phyloP scores from a whole-genome alignment of 164 flowering plant species.

The Vitis riparia region DNA sequence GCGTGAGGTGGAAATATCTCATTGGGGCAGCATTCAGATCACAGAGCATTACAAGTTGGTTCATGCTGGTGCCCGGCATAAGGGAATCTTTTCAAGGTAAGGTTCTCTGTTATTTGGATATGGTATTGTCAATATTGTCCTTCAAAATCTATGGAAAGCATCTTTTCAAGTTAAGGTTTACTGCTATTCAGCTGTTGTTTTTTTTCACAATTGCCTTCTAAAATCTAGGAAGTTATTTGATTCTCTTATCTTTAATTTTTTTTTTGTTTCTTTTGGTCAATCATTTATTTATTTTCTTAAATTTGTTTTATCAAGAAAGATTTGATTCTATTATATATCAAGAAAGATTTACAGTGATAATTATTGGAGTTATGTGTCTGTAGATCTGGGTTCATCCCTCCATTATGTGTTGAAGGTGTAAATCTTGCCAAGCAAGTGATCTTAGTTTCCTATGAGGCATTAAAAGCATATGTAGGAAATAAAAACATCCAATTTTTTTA shows the following conservation, averaged over 20 bases:
- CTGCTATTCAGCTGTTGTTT: not conserved
- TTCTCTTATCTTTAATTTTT: not conserved
- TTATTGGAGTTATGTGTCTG: too few relatives aligned
- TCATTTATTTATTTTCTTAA: not conserved
- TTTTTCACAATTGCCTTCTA: not conserved
- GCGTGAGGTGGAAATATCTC: conserved; percentile 92
- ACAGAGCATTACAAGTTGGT: conserved; percentile 80
- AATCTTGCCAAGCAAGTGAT: too few relatives aligned
- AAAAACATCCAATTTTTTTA: too few relatives aligned
- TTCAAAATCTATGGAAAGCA: not conserved
- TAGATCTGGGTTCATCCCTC: too few relatives aligned
- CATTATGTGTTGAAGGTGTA: too few relatives aligned
- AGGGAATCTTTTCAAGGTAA: conserved; percentile 92
- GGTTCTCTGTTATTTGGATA: not conserved
- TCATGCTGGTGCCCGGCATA: conserved; percentile 92
- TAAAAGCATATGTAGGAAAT: too few relatives aligned
- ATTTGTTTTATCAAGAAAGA: not conserved
- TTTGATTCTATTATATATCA: too few relatives aligned
- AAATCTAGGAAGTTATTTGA: not conserved
- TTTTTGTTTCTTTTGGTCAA: not conserved
- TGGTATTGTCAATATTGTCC: not conserved
- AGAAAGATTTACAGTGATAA: too few relatives aligned
- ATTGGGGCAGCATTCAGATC: conserved; percentile 92
- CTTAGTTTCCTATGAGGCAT: too few relatives aligned
- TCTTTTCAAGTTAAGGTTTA: conserved; percentile 74